Evolutionary conservation across 768 basidiomycete species (phyloP).

Genomic region (Sutorius australiensis): DNA sequence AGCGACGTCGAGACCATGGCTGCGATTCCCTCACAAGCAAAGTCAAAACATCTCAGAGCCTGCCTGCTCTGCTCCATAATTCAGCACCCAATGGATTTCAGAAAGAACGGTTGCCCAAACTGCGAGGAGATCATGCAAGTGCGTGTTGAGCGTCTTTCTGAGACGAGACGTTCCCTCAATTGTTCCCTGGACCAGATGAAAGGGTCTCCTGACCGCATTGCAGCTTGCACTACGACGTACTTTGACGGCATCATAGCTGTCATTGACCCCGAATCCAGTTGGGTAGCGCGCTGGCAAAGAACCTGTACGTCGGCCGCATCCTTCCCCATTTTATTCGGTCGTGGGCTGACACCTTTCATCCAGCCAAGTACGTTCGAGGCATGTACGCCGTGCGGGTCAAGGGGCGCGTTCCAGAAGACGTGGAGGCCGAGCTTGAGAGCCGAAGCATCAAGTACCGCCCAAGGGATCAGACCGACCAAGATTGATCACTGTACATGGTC

Average conservation of each 20-base stretch:
- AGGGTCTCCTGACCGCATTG: conserved; percentile 77
- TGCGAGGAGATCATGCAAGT: conserved; percentile 96
- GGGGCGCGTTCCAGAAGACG: conserved; percentile 81
- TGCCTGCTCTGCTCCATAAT: conserved; percentile 93
- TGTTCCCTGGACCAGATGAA: conserved; percentile 63
- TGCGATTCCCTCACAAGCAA: conserved; percentile 56
- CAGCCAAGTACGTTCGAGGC: conserved; percentile 87
- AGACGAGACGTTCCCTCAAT: background rate
- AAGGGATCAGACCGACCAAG: conserved; percentile 74
- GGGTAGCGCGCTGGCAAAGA: conserved; percentile 97
- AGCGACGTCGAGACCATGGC: conserved; percentile 27
- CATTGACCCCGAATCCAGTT: conserved; percentile 81
- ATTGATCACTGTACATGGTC: conserved; percentile 36
- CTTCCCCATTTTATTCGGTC: background rate
- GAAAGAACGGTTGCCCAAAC: conserved; percentile 88
- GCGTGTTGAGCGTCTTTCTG: conserved; percentile 17
- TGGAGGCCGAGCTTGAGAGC: conserved; percentile 74
- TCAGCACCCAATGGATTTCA: conserved; percentile 79
- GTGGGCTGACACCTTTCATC: conserved; percentile 3
- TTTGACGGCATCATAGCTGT: conserved; percentile 92
- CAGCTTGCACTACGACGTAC: conserved; percentile 83
- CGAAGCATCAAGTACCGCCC: conserved; percentile 83
- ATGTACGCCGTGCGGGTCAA: conserved; percentile 92
- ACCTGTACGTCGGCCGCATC: conserved; percentile 57
- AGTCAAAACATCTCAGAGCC: conserved; percentile 76